Evolutionary conservation across 1,284 basidiomycete species (phyloP).

Genomic region (Heterobasidion occidentale): DNA sequence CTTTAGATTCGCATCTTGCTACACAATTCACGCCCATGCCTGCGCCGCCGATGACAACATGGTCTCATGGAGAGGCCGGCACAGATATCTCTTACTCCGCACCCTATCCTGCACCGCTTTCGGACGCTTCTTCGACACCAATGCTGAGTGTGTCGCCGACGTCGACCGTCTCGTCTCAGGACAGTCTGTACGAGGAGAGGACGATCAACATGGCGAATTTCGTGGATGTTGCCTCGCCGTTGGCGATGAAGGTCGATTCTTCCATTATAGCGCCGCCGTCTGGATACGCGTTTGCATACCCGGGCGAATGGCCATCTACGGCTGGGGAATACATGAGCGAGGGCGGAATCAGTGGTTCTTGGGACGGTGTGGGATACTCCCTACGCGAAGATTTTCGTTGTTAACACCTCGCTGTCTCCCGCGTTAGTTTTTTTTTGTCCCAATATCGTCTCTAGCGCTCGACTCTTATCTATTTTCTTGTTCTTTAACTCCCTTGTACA

Average conservation of each 20-base stretch:
- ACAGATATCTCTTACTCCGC: background rate
- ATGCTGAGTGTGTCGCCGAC: conserved; percentile 10
- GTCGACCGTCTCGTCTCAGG: conserved; percentile 17
- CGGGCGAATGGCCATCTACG: conserved; percentile 8
- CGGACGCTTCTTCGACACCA: conserved; percentile 9
- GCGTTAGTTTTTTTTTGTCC: background rate
- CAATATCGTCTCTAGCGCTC: conserved; percentile 6
- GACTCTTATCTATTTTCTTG: conserved; percentile 5
- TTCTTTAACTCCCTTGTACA: conserved; percentile 7
- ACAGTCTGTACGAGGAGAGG: conserved; percentile 21
- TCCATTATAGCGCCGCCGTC: conserved; percentile 5
- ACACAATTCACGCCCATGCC: conserved; percentile 5
- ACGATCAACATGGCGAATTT: conserved; percentile 23
- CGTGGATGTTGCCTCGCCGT: conserved; percentile 17
- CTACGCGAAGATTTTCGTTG: background rate
- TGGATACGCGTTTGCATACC: conserved; percentile 8
- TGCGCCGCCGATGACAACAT: background rate
- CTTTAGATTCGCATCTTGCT: background rate
- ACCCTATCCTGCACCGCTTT: background rate
- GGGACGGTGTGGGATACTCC: conserved; percentile 7
- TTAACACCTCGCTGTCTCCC: background rate
- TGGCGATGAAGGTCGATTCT: conserved; percentile 3
- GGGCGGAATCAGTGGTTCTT: conserved; percentile 9
- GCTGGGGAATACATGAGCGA: conserved; percentile 10
- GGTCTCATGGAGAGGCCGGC: background rate